Conservation (phyloP, 2,329 filamentous ascomycete genomes). For the Pseudogymnoascus sp. region DNA sequence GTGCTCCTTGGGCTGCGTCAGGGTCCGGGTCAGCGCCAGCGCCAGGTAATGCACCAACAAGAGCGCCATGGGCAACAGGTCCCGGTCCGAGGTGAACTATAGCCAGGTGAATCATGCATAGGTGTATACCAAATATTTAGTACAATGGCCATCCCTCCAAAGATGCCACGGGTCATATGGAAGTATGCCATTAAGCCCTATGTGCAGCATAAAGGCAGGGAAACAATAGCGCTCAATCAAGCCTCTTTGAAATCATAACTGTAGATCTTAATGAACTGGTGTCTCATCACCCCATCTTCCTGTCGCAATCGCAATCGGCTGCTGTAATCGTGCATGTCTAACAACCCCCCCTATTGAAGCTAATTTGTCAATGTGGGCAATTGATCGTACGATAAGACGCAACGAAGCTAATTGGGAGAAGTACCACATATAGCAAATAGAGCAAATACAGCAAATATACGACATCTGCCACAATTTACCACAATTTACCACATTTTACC, state of each 20-base stretch:
- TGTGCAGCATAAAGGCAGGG: neutral
- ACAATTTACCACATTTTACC: no score
- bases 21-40: slow-evolving; percentile 16
- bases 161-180: neutral
- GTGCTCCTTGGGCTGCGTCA: slow-evolving; percentile 13
- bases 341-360: neutral
- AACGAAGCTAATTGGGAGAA: neutral
- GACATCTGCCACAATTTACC: no score
- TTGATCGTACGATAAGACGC: neutral
- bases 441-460: no score
- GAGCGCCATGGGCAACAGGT: slow-evolving; percentile 31
- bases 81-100: neutral
- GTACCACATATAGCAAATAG: neutral
- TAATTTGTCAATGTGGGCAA: neutral
- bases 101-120: neutral
- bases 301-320: no score
- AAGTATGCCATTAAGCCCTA: neutral
- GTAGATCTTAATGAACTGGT: neutral
- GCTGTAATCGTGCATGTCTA: neutral
- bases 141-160: neutral
- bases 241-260: neutral
- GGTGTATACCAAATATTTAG: neutral
- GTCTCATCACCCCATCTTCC: neutral
- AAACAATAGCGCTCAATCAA: neutral
- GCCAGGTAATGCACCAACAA: slow-evolving; percentile 25